Evolutionary conservation across 2,329 filamentous ascomycete genomes (phyloP).

Genomic region (Fusarium decemcellulare): DNA sequence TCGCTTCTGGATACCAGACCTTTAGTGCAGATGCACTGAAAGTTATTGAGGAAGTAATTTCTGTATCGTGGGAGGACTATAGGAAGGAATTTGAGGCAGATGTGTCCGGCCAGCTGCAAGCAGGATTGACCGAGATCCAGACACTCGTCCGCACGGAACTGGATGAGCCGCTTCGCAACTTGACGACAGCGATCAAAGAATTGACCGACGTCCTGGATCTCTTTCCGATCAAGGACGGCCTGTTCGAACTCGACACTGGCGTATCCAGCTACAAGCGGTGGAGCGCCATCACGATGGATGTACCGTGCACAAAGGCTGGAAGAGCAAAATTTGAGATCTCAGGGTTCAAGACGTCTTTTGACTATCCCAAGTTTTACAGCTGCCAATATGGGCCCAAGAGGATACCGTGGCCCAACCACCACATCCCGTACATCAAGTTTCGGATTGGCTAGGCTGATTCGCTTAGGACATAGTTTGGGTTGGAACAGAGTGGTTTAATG

Average conservation of each 20-base stretch:
- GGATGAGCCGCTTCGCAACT: not conserved
- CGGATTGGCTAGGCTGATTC: too few species aligned
- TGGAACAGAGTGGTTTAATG: too few species aligned
- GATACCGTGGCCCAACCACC: constrained; percentile 9
- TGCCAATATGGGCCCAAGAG: constrained; percentile 1
- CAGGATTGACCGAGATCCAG: constrained; percentile 9
- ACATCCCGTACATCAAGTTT: constrained; percentile 11
- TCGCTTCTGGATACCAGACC: constrained; percentile 4
- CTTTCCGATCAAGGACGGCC: not conserved
- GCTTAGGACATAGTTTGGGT: too few species aligned
- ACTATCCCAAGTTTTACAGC: constrained; percentile 7
- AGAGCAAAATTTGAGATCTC: constrained; percentile 2
- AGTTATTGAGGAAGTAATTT: constrained; percentile 4
- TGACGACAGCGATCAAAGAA: not conserved
- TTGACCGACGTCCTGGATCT: constrained; percentile 2
- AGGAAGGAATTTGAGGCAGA: constrained; percentile 12
- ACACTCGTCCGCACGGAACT: not conserved
- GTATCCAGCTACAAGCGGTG: constrained; percentile 7
- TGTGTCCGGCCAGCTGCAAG: constrained; percentile 4
- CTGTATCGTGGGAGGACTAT: not conserved
- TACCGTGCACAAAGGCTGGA: constrained; percentile 1
- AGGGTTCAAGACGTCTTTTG: constrained; percentile 8
- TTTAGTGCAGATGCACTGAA: not conserved
- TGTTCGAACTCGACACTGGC: not conserved
- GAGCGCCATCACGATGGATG: not conserved